phyloP scores from a whole-genome alignment of 2,329 filamentous ascomycete genomes.

The Talaromyces atroroseus region DNA sequence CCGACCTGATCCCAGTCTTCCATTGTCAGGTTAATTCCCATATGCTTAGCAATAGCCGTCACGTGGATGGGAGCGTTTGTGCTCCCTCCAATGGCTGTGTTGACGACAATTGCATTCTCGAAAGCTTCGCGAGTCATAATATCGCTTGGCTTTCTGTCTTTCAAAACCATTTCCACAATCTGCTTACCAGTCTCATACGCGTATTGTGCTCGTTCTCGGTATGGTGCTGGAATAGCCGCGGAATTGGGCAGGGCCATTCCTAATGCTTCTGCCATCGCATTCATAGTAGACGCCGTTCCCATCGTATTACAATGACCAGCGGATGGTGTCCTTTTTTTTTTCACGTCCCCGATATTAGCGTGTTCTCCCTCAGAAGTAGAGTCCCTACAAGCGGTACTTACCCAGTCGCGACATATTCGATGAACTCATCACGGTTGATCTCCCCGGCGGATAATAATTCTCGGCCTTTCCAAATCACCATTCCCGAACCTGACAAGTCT shows the following conservation, averaged over 20 bases:
- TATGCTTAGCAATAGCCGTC: conserved; percentile 51
- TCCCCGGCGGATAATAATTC: conserved; percentile 45
- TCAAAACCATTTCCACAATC: conserved; percentile 48
- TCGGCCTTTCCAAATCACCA: conserved; percentile 46
- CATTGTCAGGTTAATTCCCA: conserved; percentile 46
- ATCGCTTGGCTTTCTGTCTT: conserved; percentile 48
- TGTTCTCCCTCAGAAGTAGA: background rate
- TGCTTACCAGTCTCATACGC: conserved; percentile 46
- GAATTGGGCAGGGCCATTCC: conserved; percentile 51
- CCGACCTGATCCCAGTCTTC: conserved; percentile 53
- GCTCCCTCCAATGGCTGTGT: conserved; percentile 52
- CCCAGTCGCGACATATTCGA: conserved; percentile 43
- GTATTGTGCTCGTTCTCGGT: conserved; percentile 44
- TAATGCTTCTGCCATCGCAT: conserved; percentile 48
- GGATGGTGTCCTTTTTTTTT: conserved; percentile 37
- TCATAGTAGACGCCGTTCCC: conserved; percentile 52
- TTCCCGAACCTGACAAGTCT: conserved; percentile 42
- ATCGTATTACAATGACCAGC: conserved; percentile 51
- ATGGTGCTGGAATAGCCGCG: conserved; percentile 48
- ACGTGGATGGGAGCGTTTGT: conserved; percentile 55
- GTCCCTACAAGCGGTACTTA: conserved; percentile 19
- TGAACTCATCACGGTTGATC: conserved; percentile 40
- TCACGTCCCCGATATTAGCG: conserved; percentile 3
- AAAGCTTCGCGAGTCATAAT: conserved; percentile 53
- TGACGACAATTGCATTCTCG: conserved; percentile 52